Evolutionary conservation across 1,284 basidiomycete genomes (phyloP).

Genomic region (Boletus smithii): DNA sequence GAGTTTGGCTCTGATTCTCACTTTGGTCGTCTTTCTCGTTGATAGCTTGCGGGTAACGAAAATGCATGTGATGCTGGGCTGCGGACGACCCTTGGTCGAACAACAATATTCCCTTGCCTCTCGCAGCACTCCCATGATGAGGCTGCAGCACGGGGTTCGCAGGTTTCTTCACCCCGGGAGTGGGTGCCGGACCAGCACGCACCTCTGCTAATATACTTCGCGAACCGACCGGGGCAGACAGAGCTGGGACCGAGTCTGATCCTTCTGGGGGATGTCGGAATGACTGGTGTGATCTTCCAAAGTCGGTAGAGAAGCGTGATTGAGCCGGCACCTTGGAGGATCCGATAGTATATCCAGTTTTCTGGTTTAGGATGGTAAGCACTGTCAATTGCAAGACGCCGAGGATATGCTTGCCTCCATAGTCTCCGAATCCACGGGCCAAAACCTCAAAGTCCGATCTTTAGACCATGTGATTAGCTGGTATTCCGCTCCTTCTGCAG

Average conservation of each 20-base stretch:
- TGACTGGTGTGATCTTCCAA: constrained; percentile 35
- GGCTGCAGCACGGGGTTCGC: constrained; percentile 36
- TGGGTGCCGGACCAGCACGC: constrained; percentile 49
- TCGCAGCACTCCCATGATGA: constrained; percentile 36
- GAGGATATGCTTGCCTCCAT: constrained; percentile 50
- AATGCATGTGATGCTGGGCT: constrained; percentile 17
- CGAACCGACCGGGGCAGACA: constrained; percentile 67
- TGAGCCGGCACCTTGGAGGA: constrained; percentile 20
- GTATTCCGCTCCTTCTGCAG: constrained; percentile 67
- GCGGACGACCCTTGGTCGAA: constrained; percentile 20
- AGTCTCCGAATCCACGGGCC: constrained; percentile 77
- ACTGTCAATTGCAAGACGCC: not conserved
- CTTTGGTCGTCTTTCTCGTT: constrained; percentile 19
- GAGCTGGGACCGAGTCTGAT: constrained; percentile 33
- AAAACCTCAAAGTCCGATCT: constrained; percentile 88
- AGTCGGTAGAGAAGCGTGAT: constrained; percentile 25
- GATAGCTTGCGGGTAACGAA: constrained; percentile 19
- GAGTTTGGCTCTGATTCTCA: constrained; percentile 10
- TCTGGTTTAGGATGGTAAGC: constrained; percentile 31
- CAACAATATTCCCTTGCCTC: constrained; percentile 31
- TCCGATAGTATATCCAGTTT: constrained; percentile 40
- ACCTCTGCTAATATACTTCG: constrained; percentile 68
- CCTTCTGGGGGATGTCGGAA: constrained; percentile 49
- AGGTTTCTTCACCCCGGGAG: constrained; percentile 20
- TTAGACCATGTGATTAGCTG: constrained; percentile 98